Percentiles rank a stretch among this genome's conserved stretches.
phyloP scores from a whole-genome alignment of 768 basidiomycete species.

The Boletus fagicola region DNA sequence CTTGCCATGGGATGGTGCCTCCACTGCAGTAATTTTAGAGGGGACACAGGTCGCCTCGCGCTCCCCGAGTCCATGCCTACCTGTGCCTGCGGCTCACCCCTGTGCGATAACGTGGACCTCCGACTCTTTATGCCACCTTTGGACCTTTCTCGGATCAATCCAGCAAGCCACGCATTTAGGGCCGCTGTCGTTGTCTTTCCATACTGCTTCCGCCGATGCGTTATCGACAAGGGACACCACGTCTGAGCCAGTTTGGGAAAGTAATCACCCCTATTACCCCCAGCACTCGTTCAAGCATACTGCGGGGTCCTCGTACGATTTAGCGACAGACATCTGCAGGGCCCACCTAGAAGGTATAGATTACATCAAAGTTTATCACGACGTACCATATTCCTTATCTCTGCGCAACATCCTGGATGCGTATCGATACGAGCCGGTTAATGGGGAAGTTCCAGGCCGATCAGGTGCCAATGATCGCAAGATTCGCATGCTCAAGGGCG shows the following conservation, averaged over 20 bases:
- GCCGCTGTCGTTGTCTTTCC: conserved; percentile 49
- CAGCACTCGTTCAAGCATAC: conserved; percentile 16
- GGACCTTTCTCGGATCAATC: conserved; percentile 47
- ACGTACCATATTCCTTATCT: conserved; percentile 45
- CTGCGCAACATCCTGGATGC: conserved; percentile 51
- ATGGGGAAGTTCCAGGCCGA: conserved; percentile 17
- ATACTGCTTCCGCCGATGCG: conserved; percentile 30
- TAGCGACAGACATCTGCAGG: conserved; percentile 16
- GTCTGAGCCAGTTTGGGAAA: conserved; percentile 25
- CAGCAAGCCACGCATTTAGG: conserved; percentile 41
- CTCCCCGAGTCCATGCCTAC: conserved; percentile 21
- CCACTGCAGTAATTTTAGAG: conserved; percentile 43
- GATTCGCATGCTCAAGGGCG: conserved; percentile 46
- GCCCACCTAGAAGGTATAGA: conserved; percentile 38
- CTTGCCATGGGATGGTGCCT: conserved; percentile 47
- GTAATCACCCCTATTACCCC: conserved; percentile 24
- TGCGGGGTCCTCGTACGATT: conserved; percentile 6
- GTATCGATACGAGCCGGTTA: conserved; percentile 39
- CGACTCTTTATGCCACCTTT: conserved; percentile 42
- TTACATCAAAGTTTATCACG: conserved; percentile 61
- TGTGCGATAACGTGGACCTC: conserved; percentile 48
- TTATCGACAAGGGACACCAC: conserved; percentile 9
- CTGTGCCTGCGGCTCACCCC: conserved; percentile 15
- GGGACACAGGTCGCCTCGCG: conserved; percentile 16
- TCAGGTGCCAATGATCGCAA: conserved; percentile 34